A percentile compares a stretch with the other conserved stretches of the same genome.
phyloP scores from a whole-genome alignment of 2,329 filamentous ascomycete species.

The Fusarium clavum region DNA sequence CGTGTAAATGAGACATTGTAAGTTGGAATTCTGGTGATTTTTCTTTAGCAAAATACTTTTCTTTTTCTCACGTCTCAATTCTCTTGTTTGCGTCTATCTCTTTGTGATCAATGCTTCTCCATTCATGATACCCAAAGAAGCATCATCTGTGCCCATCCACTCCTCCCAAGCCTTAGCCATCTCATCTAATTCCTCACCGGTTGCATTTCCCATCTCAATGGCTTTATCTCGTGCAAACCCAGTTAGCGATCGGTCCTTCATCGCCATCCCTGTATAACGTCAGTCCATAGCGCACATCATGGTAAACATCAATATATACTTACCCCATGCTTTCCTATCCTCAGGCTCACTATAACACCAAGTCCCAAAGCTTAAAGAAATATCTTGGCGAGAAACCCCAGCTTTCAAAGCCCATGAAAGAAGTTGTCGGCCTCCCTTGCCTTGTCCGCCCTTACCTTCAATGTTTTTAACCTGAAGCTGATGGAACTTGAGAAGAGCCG shows the following conservation, averaged over 20 bases:
- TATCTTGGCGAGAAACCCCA: constrained; percentile 39
- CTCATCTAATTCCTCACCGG: constrained; percentile 41
- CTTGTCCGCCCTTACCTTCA: constrained; percentile 43
- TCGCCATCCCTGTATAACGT: constrained; percentile 39
- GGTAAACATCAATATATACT: neutral
- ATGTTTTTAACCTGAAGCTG: constrained; percentile 37
- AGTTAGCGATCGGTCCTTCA: constrained; percentile 42
- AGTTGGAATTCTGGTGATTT: neutral
- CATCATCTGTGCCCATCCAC: constrained; percentile 46
- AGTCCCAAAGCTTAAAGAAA: constrained; percentile 45
- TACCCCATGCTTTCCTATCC: constrained; percentile 46
- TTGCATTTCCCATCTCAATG: constrained; percentile 44
- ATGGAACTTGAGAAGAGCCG: constrained; percentile 42
- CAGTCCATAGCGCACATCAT: neutral
- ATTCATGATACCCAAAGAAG: constrained; percentile 47
- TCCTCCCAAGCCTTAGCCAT: constrained; percentile 47
- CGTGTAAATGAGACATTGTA: neutral
- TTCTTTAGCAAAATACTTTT: neutral
- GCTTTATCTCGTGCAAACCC: constrained; percentile 44
- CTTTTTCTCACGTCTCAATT: neutral
- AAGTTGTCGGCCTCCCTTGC: constrained; percentile 45
- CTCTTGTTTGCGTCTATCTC: constrained; percentile 2
- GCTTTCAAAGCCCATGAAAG: constrained; percentile 46
- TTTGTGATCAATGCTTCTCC: constrained; percentile 46
- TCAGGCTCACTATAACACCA: constrained; percentile 47